Conservation (phyloP, 106 monocot genomes). For the Cymbidium sinense region DNA sequence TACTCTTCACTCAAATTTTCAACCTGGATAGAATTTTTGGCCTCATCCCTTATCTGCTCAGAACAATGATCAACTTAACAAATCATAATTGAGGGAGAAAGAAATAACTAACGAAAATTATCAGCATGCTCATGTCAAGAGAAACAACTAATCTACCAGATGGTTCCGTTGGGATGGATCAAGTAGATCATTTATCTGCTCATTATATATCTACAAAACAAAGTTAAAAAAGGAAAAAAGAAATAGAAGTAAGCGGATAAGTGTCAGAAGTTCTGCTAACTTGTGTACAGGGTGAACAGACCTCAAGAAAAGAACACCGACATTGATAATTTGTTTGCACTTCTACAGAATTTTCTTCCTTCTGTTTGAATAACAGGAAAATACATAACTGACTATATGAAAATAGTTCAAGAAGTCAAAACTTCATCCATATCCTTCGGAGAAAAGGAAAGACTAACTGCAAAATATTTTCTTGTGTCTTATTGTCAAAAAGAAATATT, state of each 20-base stretch:
- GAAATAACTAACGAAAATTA: neutral
- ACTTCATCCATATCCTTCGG: neutral
- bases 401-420: neutral
- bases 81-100: neutral
- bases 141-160: conserved; percentile 35
- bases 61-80: neutral
- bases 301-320: conserved; percentile 95
- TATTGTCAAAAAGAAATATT: neutral
- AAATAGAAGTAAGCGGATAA: neutral
- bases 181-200: conserved; percentile 74
- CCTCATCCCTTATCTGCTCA: conserved; percentile 67
- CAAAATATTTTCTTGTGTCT: neutral
- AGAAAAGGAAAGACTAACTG: neutral
- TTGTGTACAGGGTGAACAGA: conserved; percentile 4
- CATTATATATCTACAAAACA: conserved; percentile 69
- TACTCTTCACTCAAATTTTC: conserved; percentile 87
- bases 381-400: neutral
- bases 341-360: conserved; percentile 32
- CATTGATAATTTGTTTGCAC: conserved; percentile 58
- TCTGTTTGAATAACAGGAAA: conserved; percentile 30
- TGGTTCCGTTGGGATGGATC: conserved; percentile 79
- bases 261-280: neutral
- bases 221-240: neutral
- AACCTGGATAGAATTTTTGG: conserved; percentile 58
- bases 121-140: neutral